Evolutionary conservation across 2,329 filamentous ascomycete genomes (phyloP), one percentile per base, ranked within the genome.

Genomic region (Colletotrichum endophyticum): DNA sequence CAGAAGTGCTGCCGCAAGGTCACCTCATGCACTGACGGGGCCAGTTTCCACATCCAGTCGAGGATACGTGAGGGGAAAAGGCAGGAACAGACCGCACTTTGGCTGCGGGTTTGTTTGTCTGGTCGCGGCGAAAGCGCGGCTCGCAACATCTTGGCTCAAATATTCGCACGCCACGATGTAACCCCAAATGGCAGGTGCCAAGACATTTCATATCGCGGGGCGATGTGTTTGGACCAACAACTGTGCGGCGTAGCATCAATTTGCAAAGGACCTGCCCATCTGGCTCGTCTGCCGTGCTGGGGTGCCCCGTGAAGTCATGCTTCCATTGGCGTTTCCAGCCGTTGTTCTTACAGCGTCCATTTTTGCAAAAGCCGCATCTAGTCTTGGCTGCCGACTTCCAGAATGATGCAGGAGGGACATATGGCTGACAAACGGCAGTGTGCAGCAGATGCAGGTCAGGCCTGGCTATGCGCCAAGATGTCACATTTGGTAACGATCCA

Each of bases 101-200:
- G 12, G 25, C 36, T n/a, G 22, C 16, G 22, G 25, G 13, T n/a
- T 27, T 16, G 36, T 30, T 25, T 27, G 39, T 27, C 12, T 8
- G 32, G 44, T 68, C 12, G 27, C 66, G 39, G 22, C 34, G 22
- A 64, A 67, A n/a, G n/a, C 36, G 30, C 53, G 44, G 28, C 16
- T 57, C 25, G 22, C 36, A 56, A 64, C 56, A 27, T 63, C 32
- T 61, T 62, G 73, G 36, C 69, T 59, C 8, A 25, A 30, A 57
- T 59, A 32, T 63, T 5, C 22, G 63, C 32, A 56, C 73, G 64
- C 63, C 64, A 53, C 73, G 57, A 66, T 73, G 73, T 76, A 73
- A 73, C 73, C 70, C 1, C 34, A 73, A 69, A 34, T 12, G 73
- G 73, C 73, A 76, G 73, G 73, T 76, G 73, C 73, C 70, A 76